Conservation (phyloP, 1,139 yeast species). For the Geotrichum histeridarum region DNA sequence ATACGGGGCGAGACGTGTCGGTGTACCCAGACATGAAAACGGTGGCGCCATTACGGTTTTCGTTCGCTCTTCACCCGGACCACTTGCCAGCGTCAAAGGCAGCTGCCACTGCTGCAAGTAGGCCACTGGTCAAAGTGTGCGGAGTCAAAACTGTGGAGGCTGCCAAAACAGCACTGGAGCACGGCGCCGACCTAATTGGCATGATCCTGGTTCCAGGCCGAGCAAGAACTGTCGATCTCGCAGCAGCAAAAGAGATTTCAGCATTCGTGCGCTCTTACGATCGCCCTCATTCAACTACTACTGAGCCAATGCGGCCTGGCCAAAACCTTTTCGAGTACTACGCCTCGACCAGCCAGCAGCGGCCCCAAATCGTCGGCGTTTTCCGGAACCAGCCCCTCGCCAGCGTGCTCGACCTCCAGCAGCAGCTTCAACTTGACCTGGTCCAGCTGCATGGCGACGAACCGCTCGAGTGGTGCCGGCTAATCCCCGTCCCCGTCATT, state of each 20-base stretch:
- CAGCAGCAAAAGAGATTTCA: slow-evolving; percentile 54
- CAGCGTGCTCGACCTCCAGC: slow-evolving; percentile 50
- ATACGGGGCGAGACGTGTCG: neutral
- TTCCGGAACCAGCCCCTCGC: slow-evolving; percentile 74
- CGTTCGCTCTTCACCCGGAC: neutral
- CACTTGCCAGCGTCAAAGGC: neutral
- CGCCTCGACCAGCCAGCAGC: neutral
- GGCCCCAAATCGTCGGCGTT: slow-evolving; percentile 83
- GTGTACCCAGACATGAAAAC: slow-evolving; percentile 1
- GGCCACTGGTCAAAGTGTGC: slow-evolving; percentile 67
- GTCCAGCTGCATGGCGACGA: slow-evolving; percentile 91
- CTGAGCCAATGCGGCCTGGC: slow-evolving; percentile 2
- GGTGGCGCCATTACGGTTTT: neutral
- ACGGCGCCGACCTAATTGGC: slow-evolving; percentile 76
- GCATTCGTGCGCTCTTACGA: slow-evolving; percentile 29
- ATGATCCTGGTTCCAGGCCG: slow-evolving; percentile 82
- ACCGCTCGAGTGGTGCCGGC: slow-evolving; percentile 50
- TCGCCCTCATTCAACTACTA: neutral
- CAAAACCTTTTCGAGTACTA: slow-evolving; percentile 1
- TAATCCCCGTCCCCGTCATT: slow-evolving; percentile 59
- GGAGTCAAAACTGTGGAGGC: slow-evolving; percentile 68
- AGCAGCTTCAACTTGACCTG: slow-evolving; percentile 56
- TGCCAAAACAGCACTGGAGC: slow-evolving; percentile 60
- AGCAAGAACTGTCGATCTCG: slow-evolving; percentile 58
- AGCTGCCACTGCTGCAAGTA: neutral